Evolutionary conservation across 352 stramenopile genomes (phyloP).

Genomic region (Pythium dissotocum): DNA sequence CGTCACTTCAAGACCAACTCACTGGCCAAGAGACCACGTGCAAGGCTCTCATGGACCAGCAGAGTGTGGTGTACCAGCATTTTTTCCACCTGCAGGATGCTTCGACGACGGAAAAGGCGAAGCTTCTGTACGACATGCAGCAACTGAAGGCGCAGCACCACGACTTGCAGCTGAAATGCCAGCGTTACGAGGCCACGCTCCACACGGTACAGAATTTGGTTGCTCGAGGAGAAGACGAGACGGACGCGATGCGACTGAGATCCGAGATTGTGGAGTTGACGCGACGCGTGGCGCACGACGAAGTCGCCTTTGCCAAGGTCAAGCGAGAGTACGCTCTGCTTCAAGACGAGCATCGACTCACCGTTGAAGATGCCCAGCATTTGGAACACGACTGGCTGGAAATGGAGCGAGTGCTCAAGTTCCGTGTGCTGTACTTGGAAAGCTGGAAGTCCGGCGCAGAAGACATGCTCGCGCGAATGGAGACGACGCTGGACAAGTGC

Average conservation of each 20-base stretch:
- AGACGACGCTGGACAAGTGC: conserved; percentile 60
- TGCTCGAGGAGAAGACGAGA: conserved; percentile 13
- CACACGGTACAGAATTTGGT: conserved; percentile 35
- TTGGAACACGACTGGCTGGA: conserved; percentile 83
- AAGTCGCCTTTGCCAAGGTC: conserved; percentile 82
- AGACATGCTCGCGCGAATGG: conserved; percentile 62
- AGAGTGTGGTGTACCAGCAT: conserved; percentile 72
- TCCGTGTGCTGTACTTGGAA: conserved; percentile 90
- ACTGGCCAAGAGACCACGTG: conserved; percentile 55
- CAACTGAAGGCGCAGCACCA: conserved; percentile 40
- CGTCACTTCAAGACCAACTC: conserved; percentile 45
- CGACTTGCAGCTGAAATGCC: conserved; percentile 48
- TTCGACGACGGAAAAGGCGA: conserved; percentile 36
- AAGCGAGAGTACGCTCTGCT: conserved; percentile 67
- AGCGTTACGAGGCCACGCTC: conserved; percentile 56
- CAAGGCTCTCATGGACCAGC: conserved; percentile 64
- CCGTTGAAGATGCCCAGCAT: conserved; percentile 25
- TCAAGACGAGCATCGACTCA: conserved; percentile 25
- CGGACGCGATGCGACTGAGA: conserved; percentile 41
- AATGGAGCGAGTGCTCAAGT: conserved; percentile 87
- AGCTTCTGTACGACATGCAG: conserved; percentile 41
- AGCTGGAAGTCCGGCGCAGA: conserved; percentile 85
- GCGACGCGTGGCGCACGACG: conserved; percentile 65
- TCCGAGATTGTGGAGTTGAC: conserved; percentile 70
- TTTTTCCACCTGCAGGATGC: conserved; percentile 64